Base-by-base conservation (phyloP, 352 stramenopile species). In the Phytopythium ostracodes region DNA sequence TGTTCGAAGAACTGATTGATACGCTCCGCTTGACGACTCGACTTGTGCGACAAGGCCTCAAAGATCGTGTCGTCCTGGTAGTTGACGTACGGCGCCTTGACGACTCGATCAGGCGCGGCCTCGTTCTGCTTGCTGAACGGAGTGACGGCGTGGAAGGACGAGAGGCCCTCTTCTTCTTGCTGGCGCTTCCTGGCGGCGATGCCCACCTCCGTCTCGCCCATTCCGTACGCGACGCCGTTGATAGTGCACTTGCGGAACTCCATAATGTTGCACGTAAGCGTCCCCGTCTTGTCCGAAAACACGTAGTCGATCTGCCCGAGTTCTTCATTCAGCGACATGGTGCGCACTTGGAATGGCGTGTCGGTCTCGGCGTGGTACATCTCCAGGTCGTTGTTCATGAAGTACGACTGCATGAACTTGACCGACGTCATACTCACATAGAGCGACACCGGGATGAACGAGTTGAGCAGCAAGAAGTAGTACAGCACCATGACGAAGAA, bases 221-320 rank as follows among this genome's bases (percentile, higher is more conserved):
- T 72, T 2, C 96, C 96, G 72, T 98, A 99, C 25, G 90, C 71
- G 24, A 97, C 76, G 38, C 93, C 94, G 66, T 98, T 95, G 53
- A 99, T 96, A 31, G 90, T 96, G 69, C 92, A 98, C 59, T 97
- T 96, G 52, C 98, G 97, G 70, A 99, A 99, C 67, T 98, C 87
- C 96, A 98, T 98, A 31, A 98, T 82, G 70, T 98, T 98, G 61
- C 91, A 94, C 50, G 96, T 98, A 29, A 98, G 66, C 12, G 96
- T 98, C 20, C 96, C 96, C 14, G 95, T 98, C 74, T 98, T 98
- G 70, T 98, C 95, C 36, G 74, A 91, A 59, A 98, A 98, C 29
- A 98, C 91, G 67, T 96, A 96, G 65, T 92, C 85, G 43, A 98
- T 92, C 73, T 98, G 93, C 1, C 94, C 94, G 4, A 98, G 73